phyloP scores from a whole-genome alignment of 2,329 filamentous ascomycete species.

The Fusarium duplospermum region DNA sequence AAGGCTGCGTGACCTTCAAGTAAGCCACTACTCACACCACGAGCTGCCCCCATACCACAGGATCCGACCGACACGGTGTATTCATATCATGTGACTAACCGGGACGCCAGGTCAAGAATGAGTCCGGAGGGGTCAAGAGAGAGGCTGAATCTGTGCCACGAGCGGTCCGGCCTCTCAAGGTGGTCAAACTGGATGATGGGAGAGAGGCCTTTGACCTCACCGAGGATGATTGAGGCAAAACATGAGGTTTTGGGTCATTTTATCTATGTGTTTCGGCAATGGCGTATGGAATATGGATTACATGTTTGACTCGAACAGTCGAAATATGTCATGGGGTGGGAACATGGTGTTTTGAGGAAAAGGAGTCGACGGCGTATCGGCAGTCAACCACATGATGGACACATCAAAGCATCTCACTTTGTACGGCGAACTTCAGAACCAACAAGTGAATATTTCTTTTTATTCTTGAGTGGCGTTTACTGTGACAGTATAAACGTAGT shows the following conservation, averaged over 20 bases:
- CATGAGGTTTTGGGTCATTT: neutral
- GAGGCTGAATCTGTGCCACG: neutral
- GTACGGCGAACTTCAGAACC: neutral
- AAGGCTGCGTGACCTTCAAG: conserved; percentile 28
- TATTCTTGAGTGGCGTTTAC: neutral
- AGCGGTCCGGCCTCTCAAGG: conserved; percentile 14
- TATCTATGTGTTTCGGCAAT: neutral
- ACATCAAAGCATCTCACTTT: neutral
- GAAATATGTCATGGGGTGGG: neutral
- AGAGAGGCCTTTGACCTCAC: conserved; percentile 31
- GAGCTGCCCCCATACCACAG: neutral
- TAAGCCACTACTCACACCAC: neutral
- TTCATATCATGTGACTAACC: neutral
- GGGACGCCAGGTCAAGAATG: neutral
- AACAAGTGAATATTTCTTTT: neutral
- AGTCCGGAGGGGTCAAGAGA: conserved; percentile 15
- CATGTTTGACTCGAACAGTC: neutral
- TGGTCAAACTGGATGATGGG: conserved; percentile 22
- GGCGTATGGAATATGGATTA: neutral
- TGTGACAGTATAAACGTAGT: neutral
- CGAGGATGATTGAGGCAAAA: conserved; percentile 4
- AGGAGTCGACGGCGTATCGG: neutral
- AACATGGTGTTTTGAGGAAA: neutral
- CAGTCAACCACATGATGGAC: neutral
- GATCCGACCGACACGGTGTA: neutral